Evolutionary conservation across 345 rosid species (phyloP).

Genomic region (Durio zibethinus): DNA sequence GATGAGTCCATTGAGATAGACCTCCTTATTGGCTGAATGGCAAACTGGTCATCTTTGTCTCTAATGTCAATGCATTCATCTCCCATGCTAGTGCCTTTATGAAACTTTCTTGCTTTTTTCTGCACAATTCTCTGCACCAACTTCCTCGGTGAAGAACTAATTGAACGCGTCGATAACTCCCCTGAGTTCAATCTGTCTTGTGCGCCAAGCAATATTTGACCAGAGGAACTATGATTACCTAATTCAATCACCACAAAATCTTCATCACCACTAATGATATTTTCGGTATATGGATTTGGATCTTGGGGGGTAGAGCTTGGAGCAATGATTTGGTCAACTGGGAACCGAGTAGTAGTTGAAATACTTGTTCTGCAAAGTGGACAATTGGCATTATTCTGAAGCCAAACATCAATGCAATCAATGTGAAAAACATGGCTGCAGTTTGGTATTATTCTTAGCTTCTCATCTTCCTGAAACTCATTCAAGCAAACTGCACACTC

Average conservation of each 20-base stretch:
- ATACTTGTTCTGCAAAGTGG: slow-evolving; percentile 82
- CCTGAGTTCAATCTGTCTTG: slow-evolving; percentile 49
- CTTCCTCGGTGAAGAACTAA: slow-evolving; percentile 39
- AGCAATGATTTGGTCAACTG: slow-evolving; percentile 30
- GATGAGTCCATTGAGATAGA: slow-evolving; percentile 93
- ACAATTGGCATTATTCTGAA: slow-evolving; percentile 82
- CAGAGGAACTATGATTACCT: slow-evolving; percentile 27
- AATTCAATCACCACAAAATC: slow-evolving; percentile 75
- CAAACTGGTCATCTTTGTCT: slow-evolving; percentile 52
- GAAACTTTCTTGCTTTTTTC: slow-evolving; percentile 40
- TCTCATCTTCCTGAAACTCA: slow-evolving; percentile 85
- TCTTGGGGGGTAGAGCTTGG: slow-evolving; percentile 50
- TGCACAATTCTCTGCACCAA: slow-evolving; percentile 31
- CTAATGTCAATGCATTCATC: slow-evolving; percentile 77
- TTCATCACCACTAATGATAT: slow-evolving; percentile 41
- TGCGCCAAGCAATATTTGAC: slow-evolving; percentile 31
- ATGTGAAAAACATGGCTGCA: slow-evolving; percentile 86
- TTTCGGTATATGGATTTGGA: slow-evolving; percentile 28
- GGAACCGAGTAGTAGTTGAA: slow-evolving; percentile 40
- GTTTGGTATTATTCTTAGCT: slow-evolving; percentile 60
- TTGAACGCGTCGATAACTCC: slow-evolving; percentile 18
- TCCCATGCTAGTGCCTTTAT: slow-evolving; percentile 70
- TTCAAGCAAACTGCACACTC: slow-evolving; percentile 82
- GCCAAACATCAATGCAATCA: slow-evolving; percentile 93
- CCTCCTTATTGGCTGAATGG: slow-evolving; percentile 69